Evolutionary conservation across 345 rosid genomes (phyloP), one percentile per base, ranked within the genome.

Genomic region (Euphorbia lathyris): DNA sequence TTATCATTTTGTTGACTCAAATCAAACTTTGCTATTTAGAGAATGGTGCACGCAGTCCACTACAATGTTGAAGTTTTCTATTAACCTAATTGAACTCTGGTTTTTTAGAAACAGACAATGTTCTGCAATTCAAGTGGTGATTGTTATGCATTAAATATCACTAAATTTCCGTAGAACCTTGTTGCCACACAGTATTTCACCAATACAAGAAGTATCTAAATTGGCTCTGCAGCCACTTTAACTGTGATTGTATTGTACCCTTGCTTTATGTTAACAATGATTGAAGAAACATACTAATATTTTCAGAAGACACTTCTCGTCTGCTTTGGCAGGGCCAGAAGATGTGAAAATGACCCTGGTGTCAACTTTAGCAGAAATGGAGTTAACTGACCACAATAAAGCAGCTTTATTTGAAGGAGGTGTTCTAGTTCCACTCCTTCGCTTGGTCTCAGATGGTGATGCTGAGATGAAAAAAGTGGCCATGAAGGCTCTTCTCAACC

Each of bases 371-470:
- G 86, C 82, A 36, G 90, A 88, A 52, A 80, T 85, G 80, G 93
- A 83, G 79, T 68, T 88, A 75, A 82, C 90, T 36, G 90, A 85
- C 68, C 84, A 83, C 72, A 83, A 86, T 62, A 88, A 86, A 74
- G 79, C 75, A 58, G 77, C 83, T 26, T 74, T 88, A 51, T 77
- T 82, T 63, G 86, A 83, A 75, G 86, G 83, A 73, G 84, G 88
- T 42, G 85, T 69, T 26, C 64, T 88, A 34, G 69, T 57, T 66
- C 86, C 90, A 2, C 89, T 88, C 60, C 86, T 88, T 58, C 79
- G 73, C 32, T 69, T 80, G 80, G 76, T 85, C 71, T 74, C 85
- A 53, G 36, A 68, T 34, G 79, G 75, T 63, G 79, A 80, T 64
- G 20, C 45, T 51, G 74, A 57, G 48, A 81, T 77, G 82, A 85